Percentiles rank a stretch among this genome's conserved stretches.
Evolutionary conservation across 2,329 filamentous ascomycete genomes (phyloP).

Genomic region (Diaporthe vaccinii): DNA sequence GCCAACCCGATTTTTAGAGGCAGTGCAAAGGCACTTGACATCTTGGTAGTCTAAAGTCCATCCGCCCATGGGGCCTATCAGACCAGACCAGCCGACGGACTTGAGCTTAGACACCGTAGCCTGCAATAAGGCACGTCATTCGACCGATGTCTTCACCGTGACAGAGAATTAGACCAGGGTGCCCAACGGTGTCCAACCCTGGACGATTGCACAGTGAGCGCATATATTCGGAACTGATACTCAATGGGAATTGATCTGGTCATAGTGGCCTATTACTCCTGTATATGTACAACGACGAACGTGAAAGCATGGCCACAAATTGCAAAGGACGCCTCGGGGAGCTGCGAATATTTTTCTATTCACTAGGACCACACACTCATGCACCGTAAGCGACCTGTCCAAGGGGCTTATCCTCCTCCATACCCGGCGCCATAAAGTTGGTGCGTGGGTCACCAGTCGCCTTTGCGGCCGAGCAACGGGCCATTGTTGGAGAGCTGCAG

Average conservation of each 20-base stretch:
- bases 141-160: no score
- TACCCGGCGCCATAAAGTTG: conserved; percentile 83
- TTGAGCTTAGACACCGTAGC: no score
- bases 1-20: no score
- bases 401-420: conserved; percentile 72
- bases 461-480: conserved; percentile 94
- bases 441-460: conserved; percentile 82
- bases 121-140: neutral
- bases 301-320: conserved; percentile 46
- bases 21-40: no score
- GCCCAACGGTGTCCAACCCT: neutral
- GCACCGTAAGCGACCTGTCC: conserved; percentile 72
- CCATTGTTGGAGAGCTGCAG: conserved; percentile 95
- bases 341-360: conserved; percentile 43
- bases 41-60: neutral
- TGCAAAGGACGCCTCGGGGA: conserved; percentile 52
- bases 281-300: conserved; percentile 46
- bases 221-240: neutral
- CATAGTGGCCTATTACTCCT: conserved; percentile 41
- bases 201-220: neutral
- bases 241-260: conserved; percentile 38
- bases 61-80: neutral
- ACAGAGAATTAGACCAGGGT: no score
- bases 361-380: conserved; percentile 51
- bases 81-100: neutral